These are phyloP conservation scores for Botrytis aclada DNA, from an alignment of 2,329 filamentous ascomycete genomes.

Conservation along the genomic window DNA sequence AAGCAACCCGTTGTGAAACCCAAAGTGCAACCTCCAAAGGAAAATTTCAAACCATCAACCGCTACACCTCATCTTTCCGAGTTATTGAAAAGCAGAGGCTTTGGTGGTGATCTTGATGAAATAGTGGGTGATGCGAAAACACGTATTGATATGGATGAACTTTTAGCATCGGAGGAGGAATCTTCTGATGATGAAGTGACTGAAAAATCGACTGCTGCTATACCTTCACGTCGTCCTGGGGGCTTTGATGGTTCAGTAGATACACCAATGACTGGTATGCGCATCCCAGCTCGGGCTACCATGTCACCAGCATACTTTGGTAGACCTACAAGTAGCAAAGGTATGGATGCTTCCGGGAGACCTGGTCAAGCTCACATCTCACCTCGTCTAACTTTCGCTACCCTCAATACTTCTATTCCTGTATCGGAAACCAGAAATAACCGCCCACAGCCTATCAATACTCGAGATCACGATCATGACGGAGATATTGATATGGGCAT, in stretches of 20 bases:
- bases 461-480: slow-evolving; percentile 26
- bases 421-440: slow-evolving; percentile 26
- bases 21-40: slow-evolving; percentile 32
- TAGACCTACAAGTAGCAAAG: slow-evolving; percentile 58
- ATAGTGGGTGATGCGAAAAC: slow-evolving; percentile 59
- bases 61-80: slow-evolving; percentile 66
- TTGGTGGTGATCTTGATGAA: slow-evolving; percentile 59
- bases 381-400: slow-evolving; percentile 41
- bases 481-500: slow-evolving; percentile 43
- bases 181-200: slow-evolving; percentile 48
- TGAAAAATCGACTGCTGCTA: slow-evolving; percentile 40
- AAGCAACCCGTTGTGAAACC: slow-evolving; percentile 29
- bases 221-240: slow-evolving; percentile 39
- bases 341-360: slow-evolving; percentile 39
- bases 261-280: slow-evolving; percentile 44
- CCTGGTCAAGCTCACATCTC: slow-evolving; percentile 42
- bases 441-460: slow-evolving; percentile 21
- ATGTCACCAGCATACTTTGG: slow-evolving; percentile 49
- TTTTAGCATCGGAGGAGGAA: slow-evolving; percentile 53
- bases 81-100: slow-evolving; percentile 59
- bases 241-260: slow-evolving; percentile 39
- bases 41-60: slow-evolving; percentile 50
- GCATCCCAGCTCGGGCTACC: slow-evolving; percentile 56
- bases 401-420: slow-evolving; percentile 27
- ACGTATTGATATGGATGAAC: slow-evolving; percentile 49